Conservation (phyloP, 2,329 filamentous ascomycete genomes). For the Truncatella angustata region DNA sequence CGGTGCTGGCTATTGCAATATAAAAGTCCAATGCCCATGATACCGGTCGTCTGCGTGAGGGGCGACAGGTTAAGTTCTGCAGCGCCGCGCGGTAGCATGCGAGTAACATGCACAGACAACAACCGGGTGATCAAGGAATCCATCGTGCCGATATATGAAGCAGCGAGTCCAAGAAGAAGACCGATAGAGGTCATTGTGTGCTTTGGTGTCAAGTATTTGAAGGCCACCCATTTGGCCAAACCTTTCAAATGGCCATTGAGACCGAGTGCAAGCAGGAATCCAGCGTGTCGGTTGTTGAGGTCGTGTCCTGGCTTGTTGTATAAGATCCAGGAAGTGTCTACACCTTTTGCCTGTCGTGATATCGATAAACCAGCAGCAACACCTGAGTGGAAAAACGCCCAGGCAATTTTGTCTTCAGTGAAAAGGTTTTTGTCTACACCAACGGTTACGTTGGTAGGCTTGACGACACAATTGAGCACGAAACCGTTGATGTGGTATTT, state of each 20-base stretch:
- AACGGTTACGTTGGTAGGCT: conserved; percentile 86
- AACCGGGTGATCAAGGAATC: conserved; percentile 91
- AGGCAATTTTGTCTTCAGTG: conserved; percentile 94
- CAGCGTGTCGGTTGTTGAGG: conserved; percentile 92
- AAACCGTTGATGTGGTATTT: conserved; percentile 89
- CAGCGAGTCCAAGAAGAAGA: conserved; percentile 85
- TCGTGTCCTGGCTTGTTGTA: conserved; percentile 92
- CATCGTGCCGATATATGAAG: conserved; percentile 95
- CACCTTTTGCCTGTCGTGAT: conserved; percentile 83
- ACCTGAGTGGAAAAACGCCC: conserved; percentile 97
- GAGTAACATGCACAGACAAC: conserved; percentile 91
- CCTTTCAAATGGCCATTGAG: conserved; percentile 93
- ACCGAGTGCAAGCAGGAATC: conserved; percentile 85
- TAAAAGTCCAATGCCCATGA: conserved; percentile 93
- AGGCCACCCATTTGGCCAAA: conserved; percentile 96
- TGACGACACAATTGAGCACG: conserved; percentile 87
- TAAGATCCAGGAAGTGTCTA: conserved; percentile 97
- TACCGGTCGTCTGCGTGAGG: conserved; percentile 89
- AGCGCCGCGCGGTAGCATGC: conserved; percentile 88
- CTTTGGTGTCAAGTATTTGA: conserved; percentile 98
- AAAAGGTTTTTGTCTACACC: conserved; percentile 87
- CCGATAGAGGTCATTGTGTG: conserved; percentile 99
- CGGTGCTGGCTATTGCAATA: conserved; percentile 96
- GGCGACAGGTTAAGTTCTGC: conserved; percentile 93
- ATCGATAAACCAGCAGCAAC: conserved; percentile 92